Evolutionary conservation across 148 eudicot genomes (phyloP).

Genomic region (Persicaria maculosa): DNA sequence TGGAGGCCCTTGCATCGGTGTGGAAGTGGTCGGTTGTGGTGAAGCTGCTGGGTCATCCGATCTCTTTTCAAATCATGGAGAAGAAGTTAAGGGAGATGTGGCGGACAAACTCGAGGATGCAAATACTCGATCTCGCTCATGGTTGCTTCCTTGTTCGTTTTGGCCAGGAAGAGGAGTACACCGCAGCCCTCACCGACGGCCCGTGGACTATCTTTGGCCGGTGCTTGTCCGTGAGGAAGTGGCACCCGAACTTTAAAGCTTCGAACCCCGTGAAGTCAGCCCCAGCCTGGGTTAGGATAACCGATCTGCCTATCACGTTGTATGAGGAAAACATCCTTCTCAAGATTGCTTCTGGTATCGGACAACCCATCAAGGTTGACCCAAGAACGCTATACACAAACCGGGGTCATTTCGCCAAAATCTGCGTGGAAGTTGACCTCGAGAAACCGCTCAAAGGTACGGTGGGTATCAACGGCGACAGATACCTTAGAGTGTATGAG

Average conservation of each 20-base stretch:
- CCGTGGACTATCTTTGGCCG: background rate
- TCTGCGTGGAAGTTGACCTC: too few relatives aligned
- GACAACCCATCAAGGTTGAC: background rate
- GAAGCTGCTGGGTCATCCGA: slow-evolving; percentile 34
- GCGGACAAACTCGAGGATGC: background rate
- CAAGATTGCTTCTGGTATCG: background rate
- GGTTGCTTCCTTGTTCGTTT: background rate
- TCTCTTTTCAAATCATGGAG: slow-evolving; percentile 64
- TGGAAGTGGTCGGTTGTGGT: too few relatives aligned
- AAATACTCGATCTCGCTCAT: background rate
- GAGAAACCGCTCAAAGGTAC: too few relatives aligned
- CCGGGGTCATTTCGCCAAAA: too few relatives aligned
- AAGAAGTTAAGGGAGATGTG: slow-evolving; percentile 37
- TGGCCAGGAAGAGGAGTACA: background rate
- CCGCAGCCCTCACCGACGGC: background rate
- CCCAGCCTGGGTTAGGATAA: background rate
- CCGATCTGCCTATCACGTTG: background rate
- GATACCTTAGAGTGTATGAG: too few relatives aligned
- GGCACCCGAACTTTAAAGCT: background rate
- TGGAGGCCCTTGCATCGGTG: too few relatives aligned
- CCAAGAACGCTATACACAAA: too few relatives aligned
- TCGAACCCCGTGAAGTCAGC: background rate
- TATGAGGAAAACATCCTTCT: background rate
- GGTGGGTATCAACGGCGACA: too few relatives aligned
- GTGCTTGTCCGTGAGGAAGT: background rate